Base-by-base conservation (phyloP, 2,329 filamentous ascomycete genomes). In the Penicillium occitanis region DNA sequence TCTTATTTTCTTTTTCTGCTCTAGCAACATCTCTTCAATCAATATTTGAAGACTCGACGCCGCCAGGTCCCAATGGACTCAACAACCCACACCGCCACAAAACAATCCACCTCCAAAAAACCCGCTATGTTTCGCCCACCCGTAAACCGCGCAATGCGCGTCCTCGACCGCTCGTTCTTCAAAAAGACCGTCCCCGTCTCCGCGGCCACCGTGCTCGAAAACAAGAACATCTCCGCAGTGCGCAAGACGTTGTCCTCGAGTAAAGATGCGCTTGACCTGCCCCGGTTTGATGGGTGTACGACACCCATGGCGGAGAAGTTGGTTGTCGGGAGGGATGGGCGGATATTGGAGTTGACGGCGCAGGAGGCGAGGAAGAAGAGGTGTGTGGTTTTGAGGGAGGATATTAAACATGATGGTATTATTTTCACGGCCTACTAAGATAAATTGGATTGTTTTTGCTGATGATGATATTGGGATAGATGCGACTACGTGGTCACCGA, bases 121-220 rank as follows among this genome's bases (percentile, higher is more conserved):
- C 37, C 19, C 3, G 37, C 11, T 10, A 87, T 88, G 85, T 91
- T 97, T 77, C 88, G 89, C 70, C 92, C 93, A 57, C 93, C 93
- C 28, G 83, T 93, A 67, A 90, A 94, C 72, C 90, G 91, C 77
- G 88, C 90, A 67, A 91, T 92, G 82, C 88, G 88, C 74, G 86
- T 87, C 60, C 87, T 99, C 69, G 93, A 99, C 80, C 89, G 91
- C 70, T 85, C 89, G 17, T 89, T 96, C 69, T 98, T 98, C 81
- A 84, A 86, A 62, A 92, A 90, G 76, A 91, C 85, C 0, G 81
- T 97, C 64, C 88, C 90, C 28, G 83, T 94, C 28, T 87, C 92
- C 8, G 93, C 93, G 2, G 94, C 93, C 6, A 87, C 90, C 44
- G 83, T 98, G 53, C 86, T 87, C 69, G 90, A 95, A 74, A 86